phyloP scores from a whole-genome alignment of 176 grass and related monocot genomes.

The Juncus effusus region DNA sequence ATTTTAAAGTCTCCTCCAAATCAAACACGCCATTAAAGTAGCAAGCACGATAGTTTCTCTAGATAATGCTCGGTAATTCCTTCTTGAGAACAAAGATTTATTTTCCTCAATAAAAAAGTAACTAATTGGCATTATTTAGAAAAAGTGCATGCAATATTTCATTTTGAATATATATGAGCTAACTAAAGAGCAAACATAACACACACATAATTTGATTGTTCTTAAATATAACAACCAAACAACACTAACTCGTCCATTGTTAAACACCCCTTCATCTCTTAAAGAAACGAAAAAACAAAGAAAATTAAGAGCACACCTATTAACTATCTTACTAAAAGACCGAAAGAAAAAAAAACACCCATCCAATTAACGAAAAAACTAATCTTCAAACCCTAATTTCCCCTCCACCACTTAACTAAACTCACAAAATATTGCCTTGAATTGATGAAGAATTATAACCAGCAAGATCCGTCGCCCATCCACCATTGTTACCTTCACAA shows the following conservation, averaged over 20 bases:
- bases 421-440: conserved; percentile 74
- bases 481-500: conserved; percentile 23
- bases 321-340: conserved; percentile 30
- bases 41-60: too few relatives aligned
- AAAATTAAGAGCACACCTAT: conserved; percentile 18
- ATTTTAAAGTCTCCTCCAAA: too few relatives aligned
- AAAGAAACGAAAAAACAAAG: conserved; percentile 10
- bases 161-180: background rate
- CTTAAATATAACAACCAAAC: conserved; percentile 27
- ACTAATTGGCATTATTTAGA: too few relatives aligned
- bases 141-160: too few relatives aligned
- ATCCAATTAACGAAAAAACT: conserved; percentile 28
- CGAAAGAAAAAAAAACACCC: conserved; percentile 13
- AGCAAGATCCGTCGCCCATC: conserved; percentile 65
- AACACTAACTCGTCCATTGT: conserved; percentile 25
- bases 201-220: conserved; percentile 17
- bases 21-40: too few relatives aligned
- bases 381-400: conserved; percentile 21
- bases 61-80: too few relatives aligned
- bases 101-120: too few relatives aligned
- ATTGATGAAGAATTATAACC: conserved; percentile 73
- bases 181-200: conserved; percentile 11
- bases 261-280: conserved; percentile 23
- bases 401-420: conserved; percentile 5
- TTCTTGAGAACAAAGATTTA: too few relatives aligned